A percentile compares a stretch with the other conserved stretches of the same genome.
phyloP scores from a whole-genome alignment of 2,329 filamentous ascomycete species.

The Aaosphaeria pasadenensis region DNA sequence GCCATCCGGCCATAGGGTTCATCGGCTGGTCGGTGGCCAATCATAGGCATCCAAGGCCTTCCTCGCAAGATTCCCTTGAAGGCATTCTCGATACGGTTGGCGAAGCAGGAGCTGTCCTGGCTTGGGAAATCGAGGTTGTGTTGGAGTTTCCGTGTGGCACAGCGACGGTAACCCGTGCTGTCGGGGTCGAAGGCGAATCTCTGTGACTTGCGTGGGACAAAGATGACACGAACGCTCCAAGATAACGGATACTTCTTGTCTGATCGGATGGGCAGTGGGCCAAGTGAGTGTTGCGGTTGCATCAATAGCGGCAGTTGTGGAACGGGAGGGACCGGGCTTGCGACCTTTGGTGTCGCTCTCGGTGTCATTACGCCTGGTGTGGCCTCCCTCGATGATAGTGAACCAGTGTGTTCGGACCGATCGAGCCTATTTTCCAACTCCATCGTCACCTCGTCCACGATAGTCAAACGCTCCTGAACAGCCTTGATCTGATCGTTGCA shows the following conservation, averaged over 20 bases:
- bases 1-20: slow-evolving; percentile 39
- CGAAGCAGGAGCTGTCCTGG: slow-evolving; percentile 36
- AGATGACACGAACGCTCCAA: slow-evolving; percentile 37
- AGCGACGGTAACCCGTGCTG: slow-evolving; percentile 36
- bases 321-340: slow-evolving; percentile 21
- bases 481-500: slow-evolving; percentile 36
- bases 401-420: slow-evolving; percentile 25
- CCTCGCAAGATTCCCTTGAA: slow-evolving; percentile 36
- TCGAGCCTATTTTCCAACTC: slow-evolving; percentile 38
- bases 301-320: slow-evolving; percentile 27
- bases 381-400: slow-evolving; percentile 19
- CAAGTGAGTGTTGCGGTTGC: slow-evolving; percentile 25
- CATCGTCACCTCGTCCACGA: slow-evolving; percentile 41
- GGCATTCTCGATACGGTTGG: slow-evolving; percentile 31
- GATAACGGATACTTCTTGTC: slow-evolving; percentile 36
- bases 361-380: slow-evolving; percentile 30
- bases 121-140: slow-evolving; percentile 36
- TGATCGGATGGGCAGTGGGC: slow-evolving; percentile 35
- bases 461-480: slow-evolving; percentile 33
- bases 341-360: slow-evolving; percentile 19
- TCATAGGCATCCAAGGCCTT: slow-evolving; percentile 40
- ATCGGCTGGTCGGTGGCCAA: slow-evolving; percentile 36
- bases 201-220: slow-evolving; percentile 36
- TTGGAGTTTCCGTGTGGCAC: slow-evolving; percentile 37
- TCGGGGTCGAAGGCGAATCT: slow-evolving; percentile 38